Conservation (phyloP, 371 early-diverging fungal genomes). For the Circinella minor region DNA sequence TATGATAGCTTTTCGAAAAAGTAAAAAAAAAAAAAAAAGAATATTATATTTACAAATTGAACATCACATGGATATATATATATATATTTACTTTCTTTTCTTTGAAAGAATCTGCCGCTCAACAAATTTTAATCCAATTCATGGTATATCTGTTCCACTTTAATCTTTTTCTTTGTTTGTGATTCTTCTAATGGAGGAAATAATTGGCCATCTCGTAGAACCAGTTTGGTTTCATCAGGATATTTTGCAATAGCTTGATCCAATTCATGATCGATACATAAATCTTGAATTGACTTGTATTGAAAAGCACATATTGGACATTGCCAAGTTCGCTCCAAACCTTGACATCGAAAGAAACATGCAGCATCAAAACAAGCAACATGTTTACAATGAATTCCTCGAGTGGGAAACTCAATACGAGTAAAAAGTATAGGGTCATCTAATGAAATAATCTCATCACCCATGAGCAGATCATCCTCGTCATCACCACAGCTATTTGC, state of each 20-base stretch:
- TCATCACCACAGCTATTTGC: slow-evolving; percentile 16
- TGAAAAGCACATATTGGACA: slow-evolving; percentile 26
- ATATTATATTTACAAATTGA: too few species aligned
- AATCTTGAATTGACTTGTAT: slow-evolving; percentile 28
- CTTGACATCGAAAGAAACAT: slow-evolving; percentile 21
- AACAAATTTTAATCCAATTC: too few species aligned
- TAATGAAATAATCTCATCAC: slow-evolving; percentile 38
- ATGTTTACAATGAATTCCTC: slow-evolving; percentile 48
- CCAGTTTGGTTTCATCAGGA: slow-evolving; percentile 19
- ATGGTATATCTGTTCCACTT: neutral
- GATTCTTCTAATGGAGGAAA: neutral
- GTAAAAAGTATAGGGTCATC: slow-evolving; percentile 39
- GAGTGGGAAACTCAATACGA: slow-evolving; percentile 39
- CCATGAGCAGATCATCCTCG: slow-evolving; percentile 30
- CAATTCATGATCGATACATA: slow-evolving; percentile 26
- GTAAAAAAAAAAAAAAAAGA: too few species aligned
- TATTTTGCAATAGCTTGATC: slow-evolving; percentile 19
- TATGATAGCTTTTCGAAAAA: too few species aligned
- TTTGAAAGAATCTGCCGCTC: too few species aligned
- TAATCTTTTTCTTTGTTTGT: neutral
- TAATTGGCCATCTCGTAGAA: slow-evolving; percentile 17
- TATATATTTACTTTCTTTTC: neutral
- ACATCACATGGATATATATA: neutral
- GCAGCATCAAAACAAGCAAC: slow-evolving; percentile 40
- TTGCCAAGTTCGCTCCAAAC: slow-evolving; percentile 15